phyloP scores from a whole-genome alignment of 306 rosid species.

The Phaseolus lunatus region DNA sequence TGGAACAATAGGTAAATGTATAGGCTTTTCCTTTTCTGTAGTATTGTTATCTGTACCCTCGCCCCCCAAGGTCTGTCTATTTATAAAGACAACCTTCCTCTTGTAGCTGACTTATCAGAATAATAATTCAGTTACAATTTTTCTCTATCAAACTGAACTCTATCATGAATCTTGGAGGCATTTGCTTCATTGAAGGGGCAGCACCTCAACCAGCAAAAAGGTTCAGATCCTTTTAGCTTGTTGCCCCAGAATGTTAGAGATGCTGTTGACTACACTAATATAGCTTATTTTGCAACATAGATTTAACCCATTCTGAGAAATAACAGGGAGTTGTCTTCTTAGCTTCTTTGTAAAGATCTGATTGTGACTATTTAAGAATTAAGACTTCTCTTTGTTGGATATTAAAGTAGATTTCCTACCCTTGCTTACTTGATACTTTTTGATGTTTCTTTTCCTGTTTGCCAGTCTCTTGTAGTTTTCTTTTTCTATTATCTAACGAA shows the following conservation, averaged over 20 bases:
- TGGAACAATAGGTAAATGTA: not conserved
- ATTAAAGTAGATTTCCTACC: not conserved
- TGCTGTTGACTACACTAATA: constrained; percentile 3
- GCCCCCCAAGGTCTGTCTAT: too few species aligned
- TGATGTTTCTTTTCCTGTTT: not conserved
- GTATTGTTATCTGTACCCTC: not conserved
- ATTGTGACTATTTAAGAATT: constrained; percentile 18
- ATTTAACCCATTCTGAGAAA: constrained; percentile 25
- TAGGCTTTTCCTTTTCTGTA: not conserved
- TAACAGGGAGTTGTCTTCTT: constrained; percentile 25
- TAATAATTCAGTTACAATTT: not conserved
- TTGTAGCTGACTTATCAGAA: not conserved
- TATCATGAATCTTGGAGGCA: not conserved
- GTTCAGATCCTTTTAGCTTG: constrained; percentile 28
- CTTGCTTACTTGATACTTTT: constrained; percentile 12
- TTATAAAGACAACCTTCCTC: not conserved
- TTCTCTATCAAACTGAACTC: not conserved
- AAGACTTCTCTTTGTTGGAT: constrained; percentile 18
- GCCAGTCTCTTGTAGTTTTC: not conserved
- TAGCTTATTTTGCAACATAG: constrained; percentile 18
- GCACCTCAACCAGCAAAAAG: constrained; percentile 17
- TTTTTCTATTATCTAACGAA: constrained; percentile 7
- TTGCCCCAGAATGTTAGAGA: not conserved
- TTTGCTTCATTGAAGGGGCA: constrained; percentile 6
- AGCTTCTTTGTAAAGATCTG: constrained; percentile 34